Percentiles rank a stretch among this genome's conserved stretches.
These are phyloP conservation scores for Coniella lustricola DNA, from an alignment of 2,329 filamentous ascomycete genomes.

Conservation along the genomic window DNA sequence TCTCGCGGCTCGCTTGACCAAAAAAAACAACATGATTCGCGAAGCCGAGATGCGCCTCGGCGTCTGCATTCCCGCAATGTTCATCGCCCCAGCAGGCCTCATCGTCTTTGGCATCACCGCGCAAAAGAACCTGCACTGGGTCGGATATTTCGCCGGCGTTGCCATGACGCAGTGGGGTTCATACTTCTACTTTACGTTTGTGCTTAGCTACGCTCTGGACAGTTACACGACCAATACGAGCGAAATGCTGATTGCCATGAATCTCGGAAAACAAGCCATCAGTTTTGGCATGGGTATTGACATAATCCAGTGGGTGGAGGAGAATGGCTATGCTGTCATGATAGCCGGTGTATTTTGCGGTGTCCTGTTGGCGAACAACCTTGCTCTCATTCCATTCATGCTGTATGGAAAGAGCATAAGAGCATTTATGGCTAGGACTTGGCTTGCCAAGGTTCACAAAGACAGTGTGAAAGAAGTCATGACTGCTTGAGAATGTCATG, in stretches of 20 bases:
- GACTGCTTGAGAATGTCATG: constrained; percentile 5
- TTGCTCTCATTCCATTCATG: constrained; percentile 42
- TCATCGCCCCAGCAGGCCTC: constrained; percentile 34
- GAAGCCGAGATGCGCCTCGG: constrained; percentile 42
- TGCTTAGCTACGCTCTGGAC: constrained; percentile 54
- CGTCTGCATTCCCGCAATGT: constrained; percentile 29
- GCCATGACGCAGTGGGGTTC: constrained; percentile 40
- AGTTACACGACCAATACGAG: constrained; percentile 51
- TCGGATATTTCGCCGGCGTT: constrained; percentile 42
- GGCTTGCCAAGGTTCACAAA: constrained; percentile 32
- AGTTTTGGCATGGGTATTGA: constrained; percentile 45
- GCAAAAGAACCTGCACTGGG: constrained; percentile 34
- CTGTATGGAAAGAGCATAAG: constrained; percentile 43
- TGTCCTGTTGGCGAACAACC: constrained; percentile 42
- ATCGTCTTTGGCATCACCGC: constrained; percentile 36
- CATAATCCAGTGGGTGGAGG: constrained; percentile 42
- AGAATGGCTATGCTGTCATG: constrained; percentile 42
- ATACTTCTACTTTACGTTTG: constrained; percentile 52
- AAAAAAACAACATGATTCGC: constrained; percentile 37
- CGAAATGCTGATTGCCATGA: constrained; percentile 56
- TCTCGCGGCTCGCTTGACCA: constrained; percentile 36
- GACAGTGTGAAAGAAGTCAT: constrained; percentile 13
- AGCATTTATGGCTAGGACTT: constrained; percentile 35
- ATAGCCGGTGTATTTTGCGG: constrained; percentile 43
- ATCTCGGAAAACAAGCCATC: constrained; percentile 50